phyloP scores from a whole-genome alignment of 78 protist genomes.

The Dictyostelium intermedium region DNA sequence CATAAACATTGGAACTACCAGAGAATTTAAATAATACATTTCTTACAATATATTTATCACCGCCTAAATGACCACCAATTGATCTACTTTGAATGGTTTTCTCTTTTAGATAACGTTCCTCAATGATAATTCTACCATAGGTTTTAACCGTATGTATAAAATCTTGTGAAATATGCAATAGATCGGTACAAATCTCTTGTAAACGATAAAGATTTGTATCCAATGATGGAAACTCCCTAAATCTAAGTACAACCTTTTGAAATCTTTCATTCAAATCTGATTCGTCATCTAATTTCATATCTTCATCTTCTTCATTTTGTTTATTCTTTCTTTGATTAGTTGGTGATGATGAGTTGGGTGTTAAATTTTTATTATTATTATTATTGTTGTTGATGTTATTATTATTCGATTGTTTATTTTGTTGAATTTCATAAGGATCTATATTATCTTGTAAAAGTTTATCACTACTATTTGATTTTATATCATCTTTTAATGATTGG shows the following conservation, averaged over 20 bases:
- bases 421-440: constrained; percentile 26
- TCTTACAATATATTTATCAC: constrained; percentile 75
- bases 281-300: not conserved
- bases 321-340: constrained; percentile 7
- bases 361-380: not conserved
- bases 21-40: constrained; percentile 71
- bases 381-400: not conserved
- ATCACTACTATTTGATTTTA: not conserved
- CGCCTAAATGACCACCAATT: constrained; percentile 82
- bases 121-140: constrained; percentile 85
- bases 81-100: constrained; percentile 76
- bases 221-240: constrained; percentile 64
- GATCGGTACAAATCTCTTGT: constrained; percentile 73
- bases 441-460: not conserved
- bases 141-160: constrained; percentile 82
- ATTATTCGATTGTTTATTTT: not conserved
- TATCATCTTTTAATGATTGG: not conserved
- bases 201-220: constrained; percentile 65
- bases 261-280: constrained; percentile 66
- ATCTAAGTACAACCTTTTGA: constrained; percentile 65
- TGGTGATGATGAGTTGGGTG: not conserved
- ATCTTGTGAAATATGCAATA: constrained; percentile 83
- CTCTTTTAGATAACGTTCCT: constrained; percentile 78
- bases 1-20: constrained; percentile 59
- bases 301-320: not conserved